Evolutionary conservation across 129 eudicot genomes (phyloP).

Genomic region (Deinandra increscens): DNA sequence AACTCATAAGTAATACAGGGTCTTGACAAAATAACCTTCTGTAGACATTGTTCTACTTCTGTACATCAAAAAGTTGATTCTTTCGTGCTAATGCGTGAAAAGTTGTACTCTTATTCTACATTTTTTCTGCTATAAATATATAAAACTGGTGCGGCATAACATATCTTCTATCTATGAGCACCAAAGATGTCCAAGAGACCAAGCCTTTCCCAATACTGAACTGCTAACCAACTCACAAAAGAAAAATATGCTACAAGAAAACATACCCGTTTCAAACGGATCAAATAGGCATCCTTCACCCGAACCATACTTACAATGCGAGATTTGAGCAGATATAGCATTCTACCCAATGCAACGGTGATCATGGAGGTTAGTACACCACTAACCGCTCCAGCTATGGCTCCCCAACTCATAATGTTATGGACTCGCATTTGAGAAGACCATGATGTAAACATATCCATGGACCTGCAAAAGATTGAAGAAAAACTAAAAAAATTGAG

Average conservation of each 20-base stretch:
- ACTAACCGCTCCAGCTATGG: conserved; percentile 48
- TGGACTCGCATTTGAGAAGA: conserved; percentile 31
- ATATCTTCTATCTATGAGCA: conserved; percentile 34
- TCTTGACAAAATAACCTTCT: too few relatives aligned
- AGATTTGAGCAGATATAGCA: conserved; percentile 36
- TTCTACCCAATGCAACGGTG: conserved; percentile 39
- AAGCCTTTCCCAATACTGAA: conserved; percentile 61
- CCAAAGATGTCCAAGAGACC: conserved; percentile 46
- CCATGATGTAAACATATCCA: conserved; percentile 50
- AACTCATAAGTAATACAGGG: too few relatives aligned
- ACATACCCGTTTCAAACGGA: conserved; percentile 52
- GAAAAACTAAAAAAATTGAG: neutral
- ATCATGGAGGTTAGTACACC: conserved; percentile 60
- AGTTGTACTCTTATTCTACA: conserved; percentile 20
- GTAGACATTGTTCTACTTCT: conserved; percentile 5
- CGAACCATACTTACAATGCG: conserved; percentile 20
- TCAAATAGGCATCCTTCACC: conserved; percentile 27
- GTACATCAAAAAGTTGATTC: neutral
- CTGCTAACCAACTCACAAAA: conserved; percentile 64
- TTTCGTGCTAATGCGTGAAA: neutral
- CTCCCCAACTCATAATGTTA: conserved; percentile 55
- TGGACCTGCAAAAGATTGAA: conserved; percentile 47
- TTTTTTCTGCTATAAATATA: conserved; percentile 23
- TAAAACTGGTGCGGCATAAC: neutral
- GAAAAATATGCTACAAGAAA: conserved; percentile 66